phyloP scores from a whole-genome alignment of 2,329 filamentous ascomycete genomes.

The Pezicula radicicola region DNA sequence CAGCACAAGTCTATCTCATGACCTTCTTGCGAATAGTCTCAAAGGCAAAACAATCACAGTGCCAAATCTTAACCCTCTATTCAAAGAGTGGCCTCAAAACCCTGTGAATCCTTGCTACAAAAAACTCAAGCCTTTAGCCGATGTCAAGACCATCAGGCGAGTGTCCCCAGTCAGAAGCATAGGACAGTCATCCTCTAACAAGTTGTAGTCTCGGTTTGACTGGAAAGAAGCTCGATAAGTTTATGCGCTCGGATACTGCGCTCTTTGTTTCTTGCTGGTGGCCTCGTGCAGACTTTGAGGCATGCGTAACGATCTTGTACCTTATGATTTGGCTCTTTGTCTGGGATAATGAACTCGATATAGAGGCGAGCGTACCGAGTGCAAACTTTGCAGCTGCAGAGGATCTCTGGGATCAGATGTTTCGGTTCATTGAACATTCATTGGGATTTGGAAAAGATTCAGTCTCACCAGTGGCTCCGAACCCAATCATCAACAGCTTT shows the following conservation, averaged over 20 bases:
- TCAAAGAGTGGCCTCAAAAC: too few species aligned
- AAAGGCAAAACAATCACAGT: too few species aligned
- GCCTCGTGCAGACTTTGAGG: conserved; percentile 14
- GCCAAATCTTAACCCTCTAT: too few species aligned
- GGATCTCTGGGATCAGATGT: conserved; percentile 13
- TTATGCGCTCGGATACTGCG: conserved; percentile 18
- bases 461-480: not conserved
- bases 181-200: too few species aligned
- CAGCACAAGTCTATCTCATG: too few species aligned
- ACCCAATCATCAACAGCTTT: conserved; percentile 17
- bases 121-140: too few species aligned
- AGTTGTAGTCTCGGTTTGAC: not conserved
- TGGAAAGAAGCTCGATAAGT: conserved; percentile 9
- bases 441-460: conserved; percentile 5
- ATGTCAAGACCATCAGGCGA: too few species aligned
- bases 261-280: conserved; percentile 23
- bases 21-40: too few species aligned
- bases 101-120: too few species aligned
- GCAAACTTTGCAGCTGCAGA: conserved; percentile 14
- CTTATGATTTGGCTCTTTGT: conserved; percentile 24
- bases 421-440: conserved; percentile 4
- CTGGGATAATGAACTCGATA: conserved; percentile 24
- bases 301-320: conserved; percentile 16
- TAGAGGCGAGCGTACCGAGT: conserved; percentile 14
- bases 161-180: too few species aligned